phyloP scores from a whole-genome alignment of 257 asterid genomes.

The Osmanthus fragrans region DNA sequence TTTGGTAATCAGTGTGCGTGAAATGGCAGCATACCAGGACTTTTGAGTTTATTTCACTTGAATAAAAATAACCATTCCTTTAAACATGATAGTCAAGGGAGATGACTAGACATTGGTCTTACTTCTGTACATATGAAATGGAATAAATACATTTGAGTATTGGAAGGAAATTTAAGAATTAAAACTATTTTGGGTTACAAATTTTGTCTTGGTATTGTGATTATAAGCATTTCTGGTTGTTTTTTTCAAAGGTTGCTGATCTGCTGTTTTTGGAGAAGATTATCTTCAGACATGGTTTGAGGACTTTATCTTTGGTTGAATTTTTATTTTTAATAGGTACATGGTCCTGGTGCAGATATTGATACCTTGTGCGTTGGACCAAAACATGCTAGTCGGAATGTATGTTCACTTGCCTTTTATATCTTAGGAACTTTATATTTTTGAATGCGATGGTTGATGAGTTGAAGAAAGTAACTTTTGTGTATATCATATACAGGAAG shows the following conservation, averaged over 20 bases:
- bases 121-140: neutral
- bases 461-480: constrained; percentile 17
- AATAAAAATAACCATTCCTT: neutral
- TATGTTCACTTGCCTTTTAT: constrained; percentile 28
- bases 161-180: neutral
- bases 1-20: neutral
- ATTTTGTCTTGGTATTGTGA: neutral
- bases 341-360: constrained; percentile 92
- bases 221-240: neutral
- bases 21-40: neutral
- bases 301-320: constrained; percentile 24
- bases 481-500: constrained; percentile 48
- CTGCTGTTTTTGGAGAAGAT: neutral
- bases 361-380: constrained; percentile 91
- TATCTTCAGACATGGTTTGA: neutral
- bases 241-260: neutral
- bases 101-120: neutral
- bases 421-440: neutral
- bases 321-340: constrained; percentile 53
- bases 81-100: too few species aligned
- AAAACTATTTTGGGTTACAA: neutral
- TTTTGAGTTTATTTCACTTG: constrained; percentile 11
- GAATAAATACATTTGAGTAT: neutral
- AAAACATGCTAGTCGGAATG: constrained; percentile 70
- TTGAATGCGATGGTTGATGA: neutral